Conservation (phyloP, 768 basidiomycete genomes). For the Phaffia tasmanica region DNA sequence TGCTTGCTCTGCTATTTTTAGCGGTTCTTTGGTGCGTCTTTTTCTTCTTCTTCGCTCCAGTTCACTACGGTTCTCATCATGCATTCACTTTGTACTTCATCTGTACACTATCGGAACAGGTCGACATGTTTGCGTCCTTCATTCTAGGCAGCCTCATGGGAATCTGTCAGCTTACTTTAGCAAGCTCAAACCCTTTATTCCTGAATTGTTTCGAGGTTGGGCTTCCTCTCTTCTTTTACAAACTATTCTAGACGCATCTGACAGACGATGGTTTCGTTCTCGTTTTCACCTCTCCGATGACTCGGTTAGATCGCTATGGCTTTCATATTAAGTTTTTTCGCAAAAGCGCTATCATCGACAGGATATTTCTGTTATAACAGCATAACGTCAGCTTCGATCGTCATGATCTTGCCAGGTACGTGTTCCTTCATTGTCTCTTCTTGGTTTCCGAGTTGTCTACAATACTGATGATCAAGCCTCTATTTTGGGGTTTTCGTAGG, state of each 20-base stretch:
- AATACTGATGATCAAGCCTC: too few relatives aligned
- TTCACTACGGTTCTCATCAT: not conserved
- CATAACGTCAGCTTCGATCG: constrained; percentile 20
- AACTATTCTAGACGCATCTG: not conserved
- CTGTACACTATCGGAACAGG: not conserved
- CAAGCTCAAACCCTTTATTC: constrained; percentile 18
- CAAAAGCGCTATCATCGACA: constrained; percentile 14
- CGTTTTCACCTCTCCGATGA: not conserved
- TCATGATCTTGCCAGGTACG: constrained; percentile 7
- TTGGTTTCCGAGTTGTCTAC: not conserved
- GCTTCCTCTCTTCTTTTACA: not conserved
- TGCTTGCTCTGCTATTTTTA: constrained; percentile 19
- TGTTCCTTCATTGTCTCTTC: not conserved
- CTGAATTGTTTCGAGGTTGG: constrained; percentile 24
- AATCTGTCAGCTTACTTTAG: constrained; percentile 20
- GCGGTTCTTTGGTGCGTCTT: constrained; percentile 16
- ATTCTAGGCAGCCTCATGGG: constrained; percentile 24
- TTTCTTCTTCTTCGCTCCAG: not conserved
- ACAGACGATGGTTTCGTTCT: constrained; percentile 1
- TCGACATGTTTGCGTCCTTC: constrained; percentile 21
- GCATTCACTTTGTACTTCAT: not conserved
- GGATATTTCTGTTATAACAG: constrained; percentile 25
- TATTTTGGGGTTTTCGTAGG: constrained; percentile 2
- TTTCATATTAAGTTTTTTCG: constrained; percentile 23
- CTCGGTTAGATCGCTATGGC: constrained; percentile 23